These are phyloP conservation scores for Brassica carinata DNA, from an alignment of 345 rosid species.

Conservation along the genomic window DNA sequence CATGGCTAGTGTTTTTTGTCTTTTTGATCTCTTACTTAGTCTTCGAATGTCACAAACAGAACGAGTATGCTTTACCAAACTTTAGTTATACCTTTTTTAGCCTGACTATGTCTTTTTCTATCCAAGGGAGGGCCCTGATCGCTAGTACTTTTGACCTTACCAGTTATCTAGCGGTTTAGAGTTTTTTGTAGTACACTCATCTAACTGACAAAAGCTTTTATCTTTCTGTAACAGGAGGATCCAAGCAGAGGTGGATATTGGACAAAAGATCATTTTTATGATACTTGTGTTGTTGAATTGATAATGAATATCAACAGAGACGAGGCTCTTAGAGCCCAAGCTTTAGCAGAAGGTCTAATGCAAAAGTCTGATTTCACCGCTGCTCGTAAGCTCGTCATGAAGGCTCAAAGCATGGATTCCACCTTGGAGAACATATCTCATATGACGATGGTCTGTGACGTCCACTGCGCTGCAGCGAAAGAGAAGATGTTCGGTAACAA, in stretches of 20 bases:
- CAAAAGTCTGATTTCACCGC: constrained; percentile 53
- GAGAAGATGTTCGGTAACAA: constrained; percentile 54
- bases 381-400: constrained; percentile 68
- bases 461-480: constrained; percentile 76
- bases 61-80: too few relatives aligned
- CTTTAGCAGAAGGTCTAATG: constrained; percentile 73
- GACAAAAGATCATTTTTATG: neutral
- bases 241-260: constrained; percentile 12
- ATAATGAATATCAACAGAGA: constrained; percentile 82
- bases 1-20: neutral
- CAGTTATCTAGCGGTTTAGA: neutral
- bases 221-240: constrained; percentile 20
- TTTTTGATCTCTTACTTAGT: too few relatives aligned
- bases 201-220: neutral
- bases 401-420: constrained; percentile 63
- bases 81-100: neutral
- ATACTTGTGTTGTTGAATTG: constrained; percentile 17
- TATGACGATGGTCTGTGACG: constrained; percentile 84
- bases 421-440: constrained; percentile 72
- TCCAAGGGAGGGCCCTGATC: neutral
- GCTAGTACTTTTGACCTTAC: neutral
- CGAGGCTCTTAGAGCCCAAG: constrained; percentile 87
- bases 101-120: neutral
- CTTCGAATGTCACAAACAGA: neutral
- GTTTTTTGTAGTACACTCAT: constrained; percentile 6